Conservation (phyloP, 805 yeast genomes). For the Yamadazyma akitaensis region DNA sequence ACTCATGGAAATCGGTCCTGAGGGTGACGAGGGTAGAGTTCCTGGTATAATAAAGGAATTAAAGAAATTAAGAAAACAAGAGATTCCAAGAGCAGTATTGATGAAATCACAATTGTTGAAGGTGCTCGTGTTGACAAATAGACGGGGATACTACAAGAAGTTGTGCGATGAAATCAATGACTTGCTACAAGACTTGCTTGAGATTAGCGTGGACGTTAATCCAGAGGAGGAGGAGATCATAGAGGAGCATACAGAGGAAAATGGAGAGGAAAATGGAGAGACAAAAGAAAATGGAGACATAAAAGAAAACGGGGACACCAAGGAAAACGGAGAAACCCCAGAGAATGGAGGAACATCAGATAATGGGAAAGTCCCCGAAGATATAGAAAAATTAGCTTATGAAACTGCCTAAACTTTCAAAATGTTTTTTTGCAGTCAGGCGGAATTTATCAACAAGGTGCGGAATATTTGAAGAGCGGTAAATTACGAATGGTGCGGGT, state of each 20-base stretch:
- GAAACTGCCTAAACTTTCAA: background rate
- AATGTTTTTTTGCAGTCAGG: background rate
- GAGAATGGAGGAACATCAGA: background rate
- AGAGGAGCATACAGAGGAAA: constrained; percentile 3
- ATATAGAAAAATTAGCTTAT: background rate
- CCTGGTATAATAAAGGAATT: constrained; percentile 8
- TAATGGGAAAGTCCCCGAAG: background rate
- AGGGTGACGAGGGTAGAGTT: background rate
- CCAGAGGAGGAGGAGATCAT: constrained; percentile 11
- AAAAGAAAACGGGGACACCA: background rate
- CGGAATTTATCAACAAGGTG: background rate
- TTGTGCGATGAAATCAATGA: constrained; percentile 10
- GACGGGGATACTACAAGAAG: constrained; percentile 15
- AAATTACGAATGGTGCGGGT: no score
- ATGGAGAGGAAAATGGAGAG: constrained; percentile 8
- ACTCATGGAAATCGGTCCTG: background rate
- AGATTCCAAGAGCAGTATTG: constrained; percentile 28
- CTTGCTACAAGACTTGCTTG: constrained; percentile 21
- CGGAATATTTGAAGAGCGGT: background rate
- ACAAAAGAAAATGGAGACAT: constrained; percentile 3
- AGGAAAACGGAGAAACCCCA: constrained; percentile 6
- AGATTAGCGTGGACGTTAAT: constrained; percentile 15
- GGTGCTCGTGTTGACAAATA: constrained; percentile 27
- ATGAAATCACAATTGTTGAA: constrained; percentile 29
- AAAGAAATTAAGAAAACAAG: constrained; percentile 16